Conservation (phyloP, 1,284 basidiomycete species). For the Puccinia triticina region DNA sequence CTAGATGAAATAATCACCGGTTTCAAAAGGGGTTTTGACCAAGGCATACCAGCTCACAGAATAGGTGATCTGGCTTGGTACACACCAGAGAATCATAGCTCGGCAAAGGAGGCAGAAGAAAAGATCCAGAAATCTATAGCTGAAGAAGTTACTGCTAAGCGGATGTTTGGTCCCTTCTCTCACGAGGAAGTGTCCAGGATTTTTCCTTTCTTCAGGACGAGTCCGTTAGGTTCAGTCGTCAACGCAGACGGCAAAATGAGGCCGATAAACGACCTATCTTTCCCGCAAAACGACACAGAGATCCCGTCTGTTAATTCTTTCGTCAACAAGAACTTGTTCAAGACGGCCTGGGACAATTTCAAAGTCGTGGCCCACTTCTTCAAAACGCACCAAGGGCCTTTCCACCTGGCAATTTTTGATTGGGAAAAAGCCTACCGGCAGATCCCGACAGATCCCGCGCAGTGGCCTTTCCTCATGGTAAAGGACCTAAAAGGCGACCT, state of each 20-base stretch:
- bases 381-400: neutral
- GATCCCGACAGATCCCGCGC: neutral
- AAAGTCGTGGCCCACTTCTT: neutral
- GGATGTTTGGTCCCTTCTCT: neutral
- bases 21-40: neutral
- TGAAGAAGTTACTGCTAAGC: neutral
- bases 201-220: neutral
- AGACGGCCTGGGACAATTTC: neutral
- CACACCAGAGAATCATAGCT: neutral
- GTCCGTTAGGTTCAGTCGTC: neutral
- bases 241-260: neutral
- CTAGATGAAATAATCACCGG: neutral
- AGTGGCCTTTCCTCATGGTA: neutral
- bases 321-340: neutral
- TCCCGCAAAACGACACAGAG: neutral
- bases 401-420: too few species aligned
- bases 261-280: neutral
- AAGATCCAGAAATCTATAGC: neutral
- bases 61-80: neutral
- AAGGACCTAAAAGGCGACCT: neutral
- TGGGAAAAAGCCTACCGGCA: neutral
- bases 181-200: neutral
- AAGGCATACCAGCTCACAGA: neutral
- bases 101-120: neutral
- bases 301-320: constrained; percentile 2